Evolutionary conservation across 495 filamentous ascomycete species (phyloP).

Genomic region (Penicillium macrosclerotiorum): DNA sequence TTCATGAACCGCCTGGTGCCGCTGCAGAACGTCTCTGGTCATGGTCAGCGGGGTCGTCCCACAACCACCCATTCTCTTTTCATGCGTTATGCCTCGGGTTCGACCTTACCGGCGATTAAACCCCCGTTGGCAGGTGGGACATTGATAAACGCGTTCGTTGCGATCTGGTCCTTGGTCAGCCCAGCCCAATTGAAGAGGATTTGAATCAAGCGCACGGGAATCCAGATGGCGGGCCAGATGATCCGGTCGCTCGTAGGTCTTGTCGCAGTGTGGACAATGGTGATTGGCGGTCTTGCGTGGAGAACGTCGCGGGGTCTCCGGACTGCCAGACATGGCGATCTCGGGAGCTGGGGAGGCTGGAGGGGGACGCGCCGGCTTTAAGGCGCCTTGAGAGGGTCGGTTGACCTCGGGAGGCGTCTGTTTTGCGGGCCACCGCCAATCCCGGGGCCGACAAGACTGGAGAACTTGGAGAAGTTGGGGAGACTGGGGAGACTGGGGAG

Average conservation of each 20-base stretch:
- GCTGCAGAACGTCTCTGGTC: slow-evolving; percentile 21
- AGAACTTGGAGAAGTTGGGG: no score
- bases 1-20: slow-evolving; percentile 25
- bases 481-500: no score
- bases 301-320: slow-evolving; percentile 10
- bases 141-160: slow-evolving; percentile 22
- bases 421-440: slow-evolving; percentile 8
- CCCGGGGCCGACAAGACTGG: not conserved
- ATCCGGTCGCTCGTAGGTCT: slow-evolving; percentile 25
- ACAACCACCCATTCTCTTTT: no score
- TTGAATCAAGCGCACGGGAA: slow-evolving; percentile 23
- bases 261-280: slow-evolving; percentile 24
- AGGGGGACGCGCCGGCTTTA: not conserved
- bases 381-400: not conserved
- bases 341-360: not conserved
- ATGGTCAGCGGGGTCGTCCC: not conserved
- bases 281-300: slow-evolving; percentile 17
- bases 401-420: not conserved
- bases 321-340: slow-evolving; percentile 9
- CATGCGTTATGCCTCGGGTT: not conserved
- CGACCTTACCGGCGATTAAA: slow-evolving; percentile 23
- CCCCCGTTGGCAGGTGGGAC: slow-evolving; percentile 17
- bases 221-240: slow-evolving; percentile 31
- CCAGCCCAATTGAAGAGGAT: not conserved
- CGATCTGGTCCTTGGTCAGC: slow-evolving; percentile 10